phyloP scores from a whole-genome alignment of 2,329 filamentous ascomycete genomes.

The Aureobasidium namibiae region DNA sequence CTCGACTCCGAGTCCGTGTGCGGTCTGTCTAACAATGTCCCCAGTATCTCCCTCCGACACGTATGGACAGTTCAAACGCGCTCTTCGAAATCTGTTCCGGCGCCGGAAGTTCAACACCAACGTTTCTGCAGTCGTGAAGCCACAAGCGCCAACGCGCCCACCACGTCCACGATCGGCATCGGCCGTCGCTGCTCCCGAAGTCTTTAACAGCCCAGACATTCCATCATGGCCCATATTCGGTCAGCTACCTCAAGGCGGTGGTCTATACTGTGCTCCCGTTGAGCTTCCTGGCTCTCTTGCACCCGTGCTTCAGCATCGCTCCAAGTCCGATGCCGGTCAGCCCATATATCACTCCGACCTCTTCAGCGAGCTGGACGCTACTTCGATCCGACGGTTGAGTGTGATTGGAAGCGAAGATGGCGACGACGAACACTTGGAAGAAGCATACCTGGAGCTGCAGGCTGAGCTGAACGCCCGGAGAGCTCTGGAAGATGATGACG shows the following conservation, averaged over 20 bases:
- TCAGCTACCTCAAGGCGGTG: neutral
- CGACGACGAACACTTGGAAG: neutral
- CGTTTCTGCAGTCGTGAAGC: neutral
- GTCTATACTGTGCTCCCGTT: conserved; percentile 5
- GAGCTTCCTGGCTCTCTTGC: neutral
- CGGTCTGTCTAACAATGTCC: conserved; percentile 2
- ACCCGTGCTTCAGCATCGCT: neutral
- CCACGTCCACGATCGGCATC: conserved; percentile 5
- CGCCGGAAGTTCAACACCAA: conserved; percentile 14
- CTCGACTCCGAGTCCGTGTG: neutral
- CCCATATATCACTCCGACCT: neutral
- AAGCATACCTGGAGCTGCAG: neutral
- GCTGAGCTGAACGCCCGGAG: neutral
- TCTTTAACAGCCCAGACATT: neutral
- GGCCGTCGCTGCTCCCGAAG: conserved; percentile 12
- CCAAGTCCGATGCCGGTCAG: neutral
- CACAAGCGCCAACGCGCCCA: conserved; percentile 9
- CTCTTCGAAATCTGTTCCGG: conserved; percentile 23
- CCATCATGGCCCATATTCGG: neutral
- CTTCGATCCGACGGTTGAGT: conserved; percentile 3
- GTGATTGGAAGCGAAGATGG: neutral
- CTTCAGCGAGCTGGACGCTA: conserved; percentile 10
- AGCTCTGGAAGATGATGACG: neutral
- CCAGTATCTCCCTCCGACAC: conserved; percentile 21
- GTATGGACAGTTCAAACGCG: conserved; percentile 20